Conservation (phyloP, 306 rosid genomes). For the Albizia julibrissin region DNA sequence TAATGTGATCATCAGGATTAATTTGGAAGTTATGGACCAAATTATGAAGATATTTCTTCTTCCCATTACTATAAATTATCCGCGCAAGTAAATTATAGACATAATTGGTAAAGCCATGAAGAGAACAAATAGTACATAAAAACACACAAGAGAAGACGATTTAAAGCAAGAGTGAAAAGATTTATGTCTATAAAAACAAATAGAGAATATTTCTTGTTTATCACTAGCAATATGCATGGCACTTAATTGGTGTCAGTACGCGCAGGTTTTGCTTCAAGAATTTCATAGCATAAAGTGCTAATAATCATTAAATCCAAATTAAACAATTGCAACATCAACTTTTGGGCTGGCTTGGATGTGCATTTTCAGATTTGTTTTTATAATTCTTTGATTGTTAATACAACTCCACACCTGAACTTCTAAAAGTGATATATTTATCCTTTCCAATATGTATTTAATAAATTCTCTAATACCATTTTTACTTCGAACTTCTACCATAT, state of each 20-base stretch:
- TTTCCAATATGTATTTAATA: background rate
- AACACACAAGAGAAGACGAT: background rate
- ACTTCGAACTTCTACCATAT: background rate
- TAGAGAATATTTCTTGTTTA: background rate
- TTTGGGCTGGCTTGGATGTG: background rate
- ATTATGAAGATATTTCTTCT: slow-evolving; percentile 10
- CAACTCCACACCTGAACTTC: background rate
- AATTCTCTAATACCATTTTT: background rate
- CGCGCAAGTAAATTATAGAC: background rate
- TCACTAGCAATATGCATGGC: background rate
- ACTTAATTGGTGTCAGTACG: background rate
- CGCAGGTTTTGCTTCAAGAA: background rate
- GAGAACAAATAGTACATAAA: background rate
- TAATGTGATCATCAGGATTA: background rate
- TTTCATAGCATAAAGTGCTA: background rate
- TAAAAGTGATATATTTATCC: background rate
- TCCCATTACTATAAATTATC: background rate
- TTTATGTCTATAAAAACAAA: background rate
- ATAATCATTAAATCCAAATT: background rate
- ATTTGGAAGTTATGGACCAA: background rate
- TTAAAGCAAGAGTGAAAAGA: background rate
- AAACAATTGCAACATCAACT: background rate
- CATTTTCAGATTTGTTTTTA: background rate
- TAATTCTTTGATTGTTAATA: background rate
- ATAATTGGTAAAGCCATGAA: background rate